phyloP scores from a whole-genome alignment of 345 rosid genomes.

The Populus davidiana region DNA sequence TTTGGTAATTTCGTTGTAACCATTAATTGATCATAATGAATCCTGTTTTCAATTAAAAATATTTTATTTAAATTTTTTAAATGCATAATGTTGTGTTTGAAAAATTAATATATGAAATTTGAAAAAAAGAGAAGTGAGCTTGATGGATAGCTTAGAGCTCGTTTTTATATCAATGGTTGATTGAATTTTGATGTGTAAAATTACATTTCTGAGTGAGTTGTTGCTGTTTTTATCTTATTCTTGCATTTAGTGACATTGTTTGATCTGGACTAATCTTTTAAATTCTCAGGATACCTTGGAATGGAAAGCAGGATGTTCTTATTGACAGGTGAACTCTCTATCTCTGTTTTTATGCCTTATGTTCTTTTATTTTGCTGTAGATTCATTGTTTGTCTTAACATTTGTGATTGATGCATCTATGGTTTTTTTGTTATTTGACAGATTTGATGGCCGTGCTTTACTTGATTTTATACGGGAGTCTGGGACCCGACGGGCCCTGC shows the following conservation, averaged over 20 bases:
- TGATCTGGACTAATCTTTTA: not conserved
- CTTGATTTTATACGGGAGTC: constrained; percentile 91
- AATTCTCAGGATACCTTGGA: constrained; percentile 75
- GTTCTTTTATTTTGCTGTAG: not conserved
- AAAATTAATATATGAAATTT: not conserved
- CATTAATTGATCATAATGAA: not conserved
- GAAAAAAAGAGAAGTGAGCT: not conserved
- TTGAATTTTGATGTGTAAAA: not conserved
- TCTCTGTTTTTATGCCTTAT: not conserved
- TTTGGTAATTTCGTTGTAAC: not conserved
- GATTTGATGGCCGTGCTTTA: constrained; percentile 92
- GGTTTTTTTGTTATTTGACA: constrained; percentile 8
- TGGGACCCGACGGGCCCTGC: constrained; percentile 47
- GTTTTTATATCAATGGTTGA: not conserved
- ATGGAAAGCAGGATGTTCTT: constrained; percentile 77
- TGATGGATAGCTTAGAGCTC: not conserved
- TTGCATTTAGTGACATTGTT: not conserved
- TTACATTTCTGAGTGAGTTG: not conserved
- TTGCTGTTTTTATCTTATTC: not conserved
- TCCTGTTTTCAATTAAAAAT: not conserved
- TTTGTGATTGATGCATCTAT: not conserved
- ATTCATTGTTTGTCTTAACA: not conserved
- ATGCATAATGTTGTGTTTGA: not conserved
- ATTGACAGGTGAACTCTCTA: constrained; percentile 57
- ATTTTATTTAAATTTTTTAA: not conserved